A percentile compares a stretch with the other conserved stretches of the same genome.
phyloP scores from a whole-genome alignment of 164 flowering plant species.

The Akebia trifoliata region DNA sequence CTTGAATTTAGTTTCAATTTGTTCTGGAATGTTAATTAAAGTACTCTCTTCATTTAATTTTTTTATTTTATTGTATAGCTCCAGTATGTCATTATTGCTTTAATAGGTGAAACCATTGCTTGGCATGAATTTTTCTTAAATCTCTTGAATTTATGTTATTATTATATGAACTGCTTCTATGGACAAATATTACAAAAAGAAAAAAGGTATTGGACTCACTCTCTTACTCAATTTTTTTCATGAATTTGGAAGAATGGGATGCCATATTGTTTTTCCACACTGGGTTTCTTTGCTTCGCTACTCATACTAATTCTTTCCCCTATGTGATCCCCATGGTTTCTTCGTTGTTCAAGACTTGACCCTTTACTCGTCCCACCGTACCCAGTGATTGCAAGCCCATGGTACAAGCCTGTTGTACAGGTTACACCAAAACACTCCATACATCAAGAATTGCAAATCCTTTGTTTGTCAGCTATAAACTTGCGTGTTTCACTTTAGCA shows the following conservation, averaged over 20 bases:
- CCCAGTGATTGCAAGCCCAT: constrained; percentile 30
- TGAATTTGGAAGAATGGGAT: constrained; percentile 27
- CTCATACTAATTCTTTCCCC: constrained; percentile 32
- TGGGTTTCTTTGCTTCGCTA: constrained; percentile 17
- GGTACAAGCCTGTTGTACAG: constrained; percentile 25
- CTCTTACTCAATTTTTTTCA: neutral
- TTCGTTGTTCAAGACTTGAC: constrained; percentile 28
- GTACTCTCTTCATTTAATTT: constrained; percentile 14
- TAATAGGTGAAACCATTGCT: constrained; percentile 13
- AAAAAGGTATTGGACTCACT: neutral
- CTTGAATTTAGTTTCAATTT: constrained; percentile 6
- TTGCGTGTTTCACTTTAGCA: neutral
- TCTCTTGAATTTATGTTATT: neutral
- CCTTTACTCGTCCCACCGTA: constrained; percentile 24
- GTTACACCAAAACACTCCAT: constrained; percentile 29
- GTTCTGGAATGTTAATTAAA: constrained; percentile 9
- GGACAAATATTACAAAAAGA: neutral
- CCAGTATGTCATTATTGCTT: constrained; percentile 1
- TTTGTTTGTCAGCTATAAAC: neutral
- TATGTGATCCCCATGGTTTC: constrained; percentile 33
- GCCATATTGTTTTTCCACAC: constrained; percentile 29
- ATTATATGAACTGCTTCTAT: constrained; percentile 4
- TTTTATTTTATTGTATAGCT: constrained; percentile 8
- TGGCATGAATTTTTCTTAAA: constrained; percentile 4
- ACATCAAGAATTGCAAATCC: neutral